Base-by-base conservation (phyloP, 345 rosid species). In the Hibiscus trionum region DNA sequence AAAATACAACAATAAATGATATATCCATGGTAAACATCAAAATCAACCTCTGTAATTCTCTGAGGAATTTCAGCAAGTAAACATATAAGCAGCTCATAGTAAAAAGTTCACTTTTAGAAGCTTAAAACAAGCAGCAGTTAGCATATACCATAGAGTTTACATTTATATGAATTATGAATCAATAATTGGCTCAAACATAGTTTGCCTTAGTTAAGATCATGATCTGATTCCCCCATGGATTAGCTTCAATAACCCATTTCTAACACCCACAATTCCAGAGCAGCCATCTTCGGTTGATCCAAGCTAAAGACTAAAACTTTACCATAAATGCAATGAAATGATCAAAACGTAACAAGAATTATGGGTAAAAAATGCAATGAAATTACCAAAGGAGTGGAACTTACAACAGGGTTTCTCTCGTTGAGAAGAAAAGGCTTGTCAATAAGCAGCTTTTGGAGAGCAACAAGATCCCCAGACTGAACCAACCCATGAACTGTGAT, bases 321-420 rank as follows among this genome's bases (percentile, higher is more conserved):
- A 7, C 4, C 21, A 55, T 55, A 55, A 55, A 55, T 10, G 44
- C 44, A 39, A 39, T 39, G 11, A 66, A 1, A 4, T 7, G 9
- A 52, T 5, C 1, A 52, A 49, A 11, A 15, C 49, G 4, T 49
- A 12, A 49, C n/a, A 49, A 49, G 55, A 49, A 49, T 0, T 6
- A 11, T 11, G 11, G 19, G 31, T 5, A 21, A 44, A 21, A 39
- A 11, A 3, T 8, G 68, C 68, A 11, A 42, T 1, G 24, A 35
- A 61, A 62, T 17, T 2, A 63, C 35, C 27, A 50, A 55, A 55
- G 24, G 58, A 35, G 8, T 11, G 42, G 69, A 80, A 72, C 89
- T 78, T 82, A 93, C 99, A 46, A 91, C 96, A 72, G 99, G 90
- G 74, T 92, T 95, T 59, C 94, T 79, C 60, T 90, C 96, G 70